phyloP scores from a whole-genome alignment of 31 red algal species.

The Porphyra umbilicalis region DNA sequence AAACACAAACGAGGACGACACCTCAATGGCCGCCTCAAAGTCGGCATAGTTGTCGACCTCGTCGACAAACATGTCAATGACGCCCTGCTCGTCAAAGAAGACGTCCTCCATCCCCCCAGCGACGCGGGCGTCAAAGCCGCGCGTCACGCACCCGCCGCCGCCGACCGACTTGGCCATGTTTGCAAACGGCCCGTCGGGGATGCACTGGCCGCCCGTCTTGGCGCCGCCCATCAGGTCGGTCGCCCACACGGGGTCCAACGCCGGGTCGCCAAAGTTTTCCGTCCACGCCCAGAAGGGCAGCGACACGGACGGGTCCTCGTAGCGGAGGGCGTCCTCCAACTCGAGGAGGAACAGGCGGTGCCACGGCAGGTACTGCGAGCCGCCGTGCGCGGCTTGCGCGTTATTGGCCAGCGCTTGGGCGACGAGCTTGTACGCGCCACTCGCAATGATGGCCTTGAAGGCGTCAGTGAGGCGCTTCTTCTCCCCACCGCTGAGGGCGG shows the following conservation, averaged over 20 bases:
- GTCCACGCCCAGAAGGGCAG: slow-evolving; percentile 68
- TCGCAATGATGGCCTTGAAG: not conserved
- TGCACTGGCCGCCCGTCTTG: not conserved
- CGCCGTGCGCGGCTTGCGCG: slow-evolving; percentile 26
- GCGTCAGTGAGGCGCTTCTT: not conserved
- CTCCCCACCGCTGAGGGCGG: not conserved
- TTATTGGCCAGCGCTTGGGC: not conserved
- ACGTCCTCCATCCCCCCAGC: not conserved
- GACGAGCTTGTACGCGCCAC: not conserved
- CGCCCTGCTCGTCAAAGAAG: not conserved
- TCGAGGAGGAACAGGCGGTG: slow-evolving; percentile 56
- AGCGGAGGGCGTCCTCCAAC: slow-evolving; percentile 46
- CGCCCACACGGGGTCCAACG: slow-evolving; percentile 32
- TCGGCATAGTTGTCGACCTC: not conserved
- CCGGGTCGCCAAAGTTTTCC: slow-evolving; percentile 18
- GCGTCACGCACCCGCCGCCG: slow-evolving; percentile 20
- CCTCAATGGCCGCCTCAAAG: not conserved
- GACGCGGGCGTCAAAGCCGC: slow-evolving; percentile 43
- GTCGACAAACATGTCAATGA: not conserved
- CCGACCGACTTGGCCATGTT: slow-evolving; percentile 10
- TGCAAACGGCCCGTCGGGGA: slow-evolving; percentile 20
- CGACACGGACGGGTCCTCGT: slow-evolving; percentile 43
- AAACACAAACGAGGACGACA: not conserved
- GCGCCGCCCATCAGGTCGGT: slow-evolving; percentile 6
- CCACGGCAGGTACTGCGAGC: slow-evolving; percentile 64